Percentiles rank a stretch among this genome's conserved stretches.
Conservation (phyloP, 2,329 filamentous ascomycete species). For the Hypoxylon sp. region DNA sequence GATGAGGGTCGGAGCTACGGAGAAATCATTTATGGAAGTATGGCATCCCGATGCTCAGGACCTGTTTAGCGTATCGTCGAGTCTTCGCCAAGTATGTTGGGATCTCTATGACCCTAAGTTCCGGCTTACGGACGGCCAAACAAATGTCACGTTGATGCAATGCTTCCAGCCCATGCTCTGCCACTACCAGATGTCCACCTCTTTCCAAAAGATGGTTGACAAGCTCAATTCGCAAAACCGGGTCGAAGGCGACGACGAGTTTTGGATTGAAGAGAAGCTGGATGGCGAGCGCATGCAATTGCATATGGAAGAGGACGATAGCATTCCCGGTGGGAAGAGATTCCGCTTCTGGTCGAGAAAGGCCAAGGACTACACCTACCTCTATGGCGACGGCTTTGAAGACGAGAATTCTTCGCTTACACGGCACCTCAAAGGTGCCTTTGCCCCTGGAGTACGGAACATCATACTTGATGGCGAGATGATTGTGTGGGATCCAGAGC, state of each 20-base stretch:
- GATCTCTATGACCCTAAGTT: conserved; percentile 83
- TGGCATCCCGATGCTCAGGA: conserved; percentile 85
- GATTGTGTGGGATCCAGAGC: conserved; percentile 95
- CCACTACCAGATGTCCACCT: conserved; percentile 86
- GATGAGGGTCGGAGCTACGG: conserved; percentile 82
- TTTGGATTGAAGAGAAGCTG: conserved; percentile 98
- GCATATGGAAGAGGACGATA: conserved; percentile 84
- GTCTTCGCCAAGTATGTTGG: conserved; percentile 92
- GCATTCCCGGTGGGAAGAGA: conserved; percentile 75
- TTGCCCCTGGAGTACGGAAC: conserved; percentile 82
- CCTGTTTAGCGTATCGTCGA: conserved; percentile 92
- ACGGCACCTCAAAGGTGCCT: conserved; percentile 82
- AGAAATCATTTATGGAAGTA: conserved; percentile 87
- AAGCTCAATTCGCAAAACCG: conserved; percentile 67
- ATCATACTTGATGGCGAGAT: conserved; percentile 97
- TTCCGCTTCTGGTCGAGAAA: conserved; percentile 97
- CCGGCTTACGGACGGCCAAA: conserved; percentile 81
- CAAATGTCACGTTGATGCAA: conserved; percentile 86
- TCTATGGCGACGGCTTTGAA: conserved; percentile 85
- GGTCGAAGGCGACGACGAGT: conserved; percentile 79
- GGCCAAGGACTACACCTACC: conserved; percentile 94
- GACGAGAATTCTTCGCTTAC: conserved; percentile 85
- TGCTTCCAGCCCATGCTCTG: conserved; percentile 97
- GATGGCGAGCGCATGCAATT: conserved; percentile 98
- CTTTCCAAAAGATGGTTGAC: conserved; percentile 83